phyloP scores from a whole-genome alignment of 2,329 filamentous ascomycete genomes.

The Xylaria hypoxylon region DNA sequence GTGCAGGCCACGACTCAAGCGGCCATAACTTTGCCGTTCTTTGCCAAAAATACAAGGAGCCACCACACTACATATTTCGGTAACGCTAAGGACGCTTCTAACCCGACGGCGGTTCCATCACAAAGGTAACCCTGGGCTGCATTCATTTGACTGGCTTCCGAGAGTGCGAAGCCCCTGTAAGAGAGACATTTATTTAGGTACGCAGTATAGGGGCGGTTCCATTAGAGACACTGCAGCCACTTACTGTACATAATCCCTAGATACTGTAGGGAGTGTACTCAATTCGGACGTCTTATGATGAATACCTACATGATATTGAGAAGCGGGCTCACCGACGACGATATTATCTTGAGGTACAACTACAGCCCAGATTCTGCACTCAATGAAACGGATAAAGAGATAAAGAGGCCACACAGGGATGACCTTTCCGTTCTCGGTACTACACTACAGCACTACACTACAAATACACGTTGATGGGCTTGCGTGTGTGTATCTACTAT shows the following conservation, averaged over 20 bases:
- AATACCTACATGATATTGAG: background rate
- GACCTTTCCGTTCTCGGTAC: background rate
- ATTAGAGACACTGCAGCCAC: background rate
- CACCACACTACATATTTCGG: conserved; percentile 46
- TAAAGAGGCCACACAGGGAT: background rate
- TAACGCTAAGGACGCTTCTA: conserved; percentile 49
- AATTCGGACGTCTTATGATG: conserved; percentile 11
- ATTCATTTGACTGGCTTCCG: conserved; percentile 45
- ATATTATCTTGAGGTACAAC: background rate
- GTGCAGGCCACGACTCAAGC: conserved; percentile 34
- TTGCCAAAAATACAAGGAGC: conserved; percentile 44
- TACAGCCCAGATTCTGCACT: background rate
- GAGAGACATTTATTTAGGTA: conserved; percentile 9
- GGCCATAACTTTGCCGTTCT: conserved; percentile 35
- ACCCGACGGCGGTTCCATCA: conserved; percentile 50
- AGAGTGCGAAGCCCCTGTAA: conserved; percentile 39
- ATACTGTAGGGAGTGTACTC: conserved; percentile 7
- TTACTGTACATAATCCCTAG: background rate
- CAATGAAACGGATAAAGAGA: conserved; percentile 15
- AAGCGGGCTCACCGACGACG: conserved; percentile 18
- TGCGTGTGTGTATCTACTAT: conserved; percentile 5
- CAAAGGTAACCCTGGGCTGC: conserved; percentile 49
- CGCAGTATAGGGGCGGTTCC: background rate
- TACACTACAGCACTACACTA: background rate
- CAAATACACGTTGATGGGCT: background rate